Evolutionary conservation across 2,329 filamentous ascomycete genomes (phyloP).

Genomic region (Dactylellina sp.): DNA sequence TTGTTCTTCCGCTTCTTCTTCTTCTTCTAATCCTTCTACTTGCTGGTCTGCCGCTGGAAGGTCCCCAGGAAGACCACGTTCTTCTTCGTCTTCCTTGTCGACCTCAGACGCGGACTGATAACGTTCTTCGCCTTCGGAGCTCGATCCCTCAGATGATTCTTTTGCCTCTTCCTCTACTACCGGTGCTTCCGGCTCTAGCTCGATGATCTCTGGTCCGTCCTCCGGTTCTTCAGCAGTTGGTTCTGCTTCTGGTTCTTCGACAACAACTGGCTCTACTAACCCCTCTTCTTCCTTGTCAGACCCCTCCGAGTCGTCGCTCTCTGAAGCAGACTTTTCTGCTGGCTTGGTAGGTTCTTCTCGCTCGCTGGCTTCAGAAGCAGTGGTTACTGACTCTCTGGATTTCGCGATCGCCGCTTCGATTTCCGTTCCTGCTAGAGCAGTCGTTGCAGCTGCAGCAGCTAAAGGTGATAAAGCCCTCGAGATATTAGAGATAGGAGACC

Average conservation of each 20-base stretch:
- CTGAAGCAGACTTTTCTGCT: constrained; percentile 29
- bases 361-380: constrained; percentile 36
- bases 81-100: constrained; percentile 30
- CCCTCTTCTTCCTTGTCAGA: constrained; percentile 41
- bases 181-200: constrained; percentile 20
- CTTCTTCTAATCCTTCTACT: constrained; percentile 17
- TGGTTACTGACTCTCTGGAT: constrained; percentile 18
- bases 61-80: constrained; percentile 21
- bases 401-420: constrained; percentile 46
- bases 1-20: constrained; percentile 27
- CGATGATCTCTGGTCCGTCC: constrained; percentile 18
- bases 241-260: constrained; percentile 8
- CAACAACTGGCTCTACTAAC: background rate
- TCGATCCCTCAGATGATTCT: constrained; percentile 41
- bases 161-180: constrained; percentile 14
- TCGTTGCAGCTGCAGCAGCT: constrained; percentile 47
- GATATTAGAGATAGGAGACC: constrained; percentile 51
- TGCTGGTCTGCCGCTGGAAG: constrained; percentile 43
- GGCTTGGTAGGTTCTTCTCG: constrained; percentile 24
- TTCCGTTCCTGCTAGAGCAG: constrained; percentile 41
- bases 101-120: constrained; percentile 51
- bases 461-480: constrained; percentile 48
- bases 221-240: background rate
- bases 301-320: constrained; percentile 33
- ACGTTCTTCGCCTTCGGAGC: constrained; percentile 43